These are phyloP conservation scores for Beta corolliflora DNA, from an alignment of 179 eudicot species.

Conservation along the genomic window DNA sequence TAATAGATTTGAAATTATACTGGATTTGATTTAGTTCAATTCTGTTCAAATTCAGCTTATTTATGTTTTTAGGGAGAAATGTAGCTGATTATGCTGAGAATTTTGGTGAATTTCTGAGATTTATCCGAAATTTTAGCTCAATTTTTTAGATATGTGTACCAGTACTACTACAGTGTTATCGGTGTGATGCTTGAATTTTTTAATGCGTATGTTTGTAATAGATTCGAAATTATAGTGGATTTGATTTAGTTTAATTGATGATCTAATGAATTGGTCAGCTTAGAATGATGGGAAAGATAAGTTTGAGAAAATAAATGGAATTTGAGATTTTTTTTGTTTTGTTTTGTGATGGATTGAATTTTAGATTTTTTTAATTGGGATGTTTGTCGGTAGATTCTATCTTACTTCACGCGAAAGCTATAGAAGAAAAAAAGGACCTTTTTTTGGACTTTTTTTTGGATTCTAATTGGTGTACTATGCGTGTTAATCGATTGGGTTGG, in stretches of 20 bases:
- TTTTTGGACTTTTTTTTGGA: not conserved
- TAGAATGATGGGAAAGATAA: not conserved
- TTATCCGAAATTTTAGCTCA: not conserved
- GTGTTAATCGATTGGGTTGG: constrained; percentile 13
- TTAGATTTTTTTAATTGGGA: not conserved
- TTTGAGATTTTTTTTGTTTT: no score
- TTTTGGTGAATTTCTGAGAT: not conserved
- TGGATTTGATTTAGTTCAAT: not conserved
- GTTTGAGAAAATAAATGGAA: no score
- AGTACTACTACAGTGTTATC: not conserved
- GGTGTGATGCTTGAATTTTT: no score
- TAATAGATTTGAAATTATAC: not conserved
- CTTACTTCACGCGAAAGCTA: constrained; percentile 4
- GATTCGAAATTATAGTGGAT: not conserved
- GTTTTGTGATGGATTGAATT: no score
- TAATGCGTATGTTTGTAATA: not conserved
- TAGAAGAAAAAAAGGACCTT: not conserved
- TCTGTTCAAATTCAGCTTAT: no score
- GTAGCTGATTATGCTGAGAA: not conserved
- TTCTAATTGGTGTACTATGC: not conserved
- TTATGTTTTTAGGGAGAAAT: no score
- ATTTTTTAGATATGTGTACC: not conserved
- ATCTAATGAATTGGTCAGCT: not conserved
- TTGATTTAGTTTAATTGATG: not conserved
- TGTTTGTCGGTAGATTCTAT: constrained; percentile 20